Evolutionary conservation across 441 rosid genomes (phyloP), one percentile per base, ranked within the genome.

Genomic region (Isatis lusitanica): DNA sequence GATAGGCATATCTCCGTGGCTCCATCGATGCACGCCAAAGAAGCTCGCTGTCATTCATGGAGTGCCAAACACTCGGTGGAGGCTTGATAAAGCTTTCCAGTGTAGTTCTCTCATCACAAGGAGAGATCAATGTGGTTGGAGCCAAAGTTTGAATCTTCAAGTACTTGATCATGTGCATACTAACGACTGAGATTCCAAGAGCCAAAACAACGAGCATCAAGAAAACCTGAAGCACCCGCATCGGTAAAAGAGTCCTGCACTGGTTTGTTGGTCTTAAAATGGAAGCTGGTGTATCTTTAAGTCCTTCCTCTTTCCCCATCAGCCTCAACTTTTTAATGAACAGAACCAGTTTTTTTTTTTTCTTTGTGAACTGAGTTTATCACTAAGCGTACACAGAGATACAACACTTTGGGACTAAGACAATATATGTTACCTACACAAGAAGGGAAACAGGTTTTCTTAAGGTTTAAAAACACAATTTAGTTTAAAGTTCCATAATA

Each of bases 1-100:
- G 94, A 68, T 87, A 87, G 0, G 63, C 63, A 68, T 60, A 42
- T 35, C 78, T 79, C 43, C 48, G 71, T n/a, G 94, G 92, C 77
- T 65, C 80, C 61, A 91, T 78, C 0, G 94, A 85, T 44, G 97
- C 92, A 52, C 82, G 83, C 97, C 97, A 91, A 11, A 87, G 82
- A 48, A 89, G 75, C 83, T 89, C 86, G 2, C 76, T 77, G 61
- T 91, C 97, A 63, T 83, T 86, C 97, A 91, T 85, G 18, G 69
- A 62, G 50, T 91, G 97, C 83, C 82, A 39, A 73, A 74, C 78
- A 59, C 74, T 81, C 28, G 79, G 70, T 8, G 87, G 87, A 48
- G 97, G 89, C 80, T 68, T 86, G 66, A 88, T 65, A 85, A 85
- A 90, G 33, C 78, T 81, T 55, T 83, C 80, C 18, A 87, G 2